phyloP scores from a whole-genome alignment of 164 flowering plant genomes.

The Berberis vulgaris region DNA sequence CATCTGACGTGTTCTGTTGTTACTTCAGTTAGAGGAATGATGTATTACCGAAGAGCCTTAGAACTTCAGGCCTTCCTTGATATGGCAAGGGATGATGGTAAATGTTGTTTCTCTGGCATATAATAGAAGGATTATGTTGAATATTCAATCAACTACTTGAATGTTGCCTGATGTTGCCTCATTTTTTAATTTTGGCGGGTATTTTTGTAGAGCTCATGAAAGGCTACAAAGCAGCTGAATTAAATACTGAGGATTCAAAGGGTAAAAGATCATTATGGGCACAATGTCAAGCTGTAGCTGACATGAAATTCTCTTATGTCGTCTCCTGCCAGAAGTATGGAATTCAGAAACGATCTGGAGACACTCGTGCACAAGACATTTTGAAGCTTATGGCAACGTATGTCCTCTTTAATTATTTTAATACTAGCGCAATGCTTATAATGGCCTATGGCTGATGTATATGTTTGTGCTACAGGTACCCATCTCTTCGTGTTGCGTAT shows the following conservation, averaged over 20 bases:
- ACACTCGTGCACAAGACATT: conserved; percentile 57
- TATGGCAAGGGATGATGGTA: conserved; percentile 90
- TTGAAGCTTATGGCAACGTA: conserved; percentile 59
- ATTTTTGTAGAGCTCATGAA: conserved; percentile 48
- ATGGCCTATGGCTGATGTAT: background rate
- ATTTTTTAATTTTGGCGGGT: background rate
- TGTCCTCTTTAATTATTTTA: conserved; percentile 3
- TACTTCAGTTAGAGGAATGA: conserved; percentile 90
- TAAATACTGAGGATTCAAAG: conserved; percentile 46
- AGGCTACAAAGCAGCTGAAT: conserved; percentile 70
- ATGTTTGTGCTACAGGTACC: conserved; percentile 44
- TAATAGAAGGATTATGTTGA: no score
- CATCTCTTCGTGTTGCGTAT: conserved; percentile 94
- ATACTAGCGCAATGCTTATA: background rate
- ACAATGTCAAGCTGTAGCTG: conserved; percentile 73
- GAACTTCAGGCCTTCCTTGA: conserved; percentile 98
- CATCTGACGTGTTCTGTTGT: background rate
- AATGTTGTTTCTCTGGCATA: conserved; percentile 5
- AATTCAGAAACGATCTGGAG: conserved; percentile 62
- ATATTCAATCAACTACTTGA: no score
- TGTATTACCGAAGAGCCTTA: conserved; percentile 94
- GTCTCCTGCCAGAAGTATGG: conserved; percentile 76
- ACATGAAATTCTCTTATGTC: conserved; percentile 75
- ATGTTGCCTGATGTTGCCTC: no score
- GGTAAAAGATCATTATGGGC: conserved; percentile 54